Evolutionary conservation across 495 filamentous ascomycete species (phyloP).

Genomic region (Geopyxis carbonaria): DNA sequence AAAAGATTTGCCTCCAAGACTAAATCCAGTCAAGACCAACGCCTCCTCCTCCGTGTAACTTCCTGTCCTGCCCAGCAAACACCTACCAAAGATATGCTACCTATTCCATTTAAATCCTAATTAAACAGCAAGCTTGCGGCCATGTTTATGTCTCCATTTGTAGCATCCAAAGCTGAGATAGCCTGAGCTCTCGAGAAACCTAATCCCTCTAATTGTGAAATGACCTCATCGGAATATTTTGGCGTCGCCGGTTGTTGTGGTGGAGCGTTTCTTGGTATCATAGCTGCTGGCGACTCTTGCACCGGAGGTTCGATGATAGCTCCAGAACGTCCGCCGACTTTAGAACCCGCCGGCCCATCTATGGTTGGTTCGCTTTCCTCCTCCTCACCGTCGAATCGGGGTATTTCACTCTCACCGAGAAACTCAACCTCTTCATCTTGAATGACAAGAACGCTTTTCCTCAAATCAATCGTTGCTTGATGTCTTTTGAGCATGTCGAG

Average conservation of each 20-base stretch:
- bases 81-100: background rate
- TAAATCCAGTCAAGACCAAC: too few relatives aligned
- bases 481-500: constrained; percentile 93
- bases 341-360: constrained; percentile 66
- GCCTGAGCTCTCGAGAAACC: constrained; percentile 66
- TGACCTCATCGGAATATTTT: constrained; percentile 39
- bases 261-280: constrained; percentile 14
- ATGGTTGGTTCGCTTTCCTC: constrained; percentile 68
- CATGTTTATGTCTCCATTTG: constrained; percentile 68
- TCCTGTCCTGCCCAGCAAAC: too few relatives aligned
- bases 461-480: constrained; percentile 80
- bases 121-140: constrained; percentile 69
- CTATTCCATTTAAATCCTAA: constrained; percentile 5
- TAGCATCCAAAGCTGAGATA: constrained; percentile 61
- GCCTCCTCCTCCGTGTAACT: too few relatives aligned
- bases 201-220: constrained; percentile 57
- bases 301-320: constrained; percentile 46
- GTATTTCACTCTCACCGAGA: constrained; percentile 82
- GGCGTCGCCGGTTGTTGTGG: constrained; percentile 14
- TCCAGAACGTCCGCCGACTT: constrained; percentile 69
- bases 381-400: constrained; percentile 52
- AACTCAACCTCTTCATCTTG: constrained; percentile 77
- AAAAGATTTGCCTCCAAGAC: too few relatives aligned
- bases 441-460: constrained; percentile 62
- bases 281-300: background rate